Conservation (phyloP, 1,139 yeast species). For the Debaryomycetaceae sp. region DNA sequence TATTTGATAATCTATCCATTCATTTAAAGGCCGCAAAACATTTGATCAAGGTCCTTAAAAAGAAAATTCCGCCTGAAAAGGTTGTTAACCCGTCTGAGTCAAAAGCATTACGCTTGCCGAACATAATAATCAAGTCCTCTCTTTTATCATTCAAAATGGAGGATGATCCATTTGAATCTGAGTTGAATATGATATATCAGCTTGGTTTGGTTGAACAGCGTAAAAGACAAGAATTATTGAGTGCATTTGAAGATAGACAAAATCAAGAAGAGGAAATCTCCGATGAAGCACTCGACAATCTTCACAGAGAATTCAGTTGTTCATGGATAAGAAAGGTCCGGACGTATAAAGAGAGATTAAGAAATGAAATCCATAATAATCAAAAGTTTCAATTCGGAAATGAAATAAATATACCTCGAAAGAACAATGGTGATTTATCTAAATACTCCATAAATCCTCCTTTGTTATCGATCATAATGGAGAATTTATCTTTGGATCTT, state of each 20-base stretch:
- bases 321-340: slow-evolving; percentile 53
- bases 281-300: slow-evolving; percentile 10
- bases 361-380: slow-evolving; percentile 49
- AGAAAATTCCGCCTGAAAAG: slow-evolving; percentile 20
- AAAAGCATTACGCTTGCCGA: slow-evolving; percentile 50
- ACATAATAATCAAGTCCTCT: slow-evolving; percentile 47
- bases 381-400: slow-evolving; percentile 46
- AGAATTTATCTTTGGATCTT: slow-evolving; percentile 53
- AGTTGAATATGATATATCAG: slow-evolving; percentile 71
- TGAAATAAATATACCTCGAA: slow-evolving; percentile 42
- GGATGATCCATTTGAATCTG: slow-evolving; percentile 87
- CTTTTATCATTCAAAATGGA: slow-evolving; percentile 52
- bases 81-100: slow-evolving; percentile 34
- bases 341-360: slow-evolving; percentile 39
- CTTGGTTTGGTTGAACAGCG: slow-evolving; percentile 73
- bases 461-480: slow-evolving; percentile 55
- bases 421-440: slow-evolving; percentile 52
- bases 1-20: slow-evolving; percentile 61
- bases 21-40: slow-evolving; percentile 56
- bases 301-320: slow-evolving; percentile 19
- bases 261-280: slow-evolving; percentile 5
- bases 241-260: slow-evolving; percentile 44
- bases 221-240: slow-evolving; percentile 55
- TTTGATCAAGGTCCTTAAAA: slow-evolving; percentile 43
- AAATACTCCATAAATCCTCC: slow-evolving; percentile 64